These are phyloP conservation scores for Marchantia polymorpha DNA, from an alignment of 225 moss, liverwort and hornwort genomes.

Conservation along the genomic window DNA sequence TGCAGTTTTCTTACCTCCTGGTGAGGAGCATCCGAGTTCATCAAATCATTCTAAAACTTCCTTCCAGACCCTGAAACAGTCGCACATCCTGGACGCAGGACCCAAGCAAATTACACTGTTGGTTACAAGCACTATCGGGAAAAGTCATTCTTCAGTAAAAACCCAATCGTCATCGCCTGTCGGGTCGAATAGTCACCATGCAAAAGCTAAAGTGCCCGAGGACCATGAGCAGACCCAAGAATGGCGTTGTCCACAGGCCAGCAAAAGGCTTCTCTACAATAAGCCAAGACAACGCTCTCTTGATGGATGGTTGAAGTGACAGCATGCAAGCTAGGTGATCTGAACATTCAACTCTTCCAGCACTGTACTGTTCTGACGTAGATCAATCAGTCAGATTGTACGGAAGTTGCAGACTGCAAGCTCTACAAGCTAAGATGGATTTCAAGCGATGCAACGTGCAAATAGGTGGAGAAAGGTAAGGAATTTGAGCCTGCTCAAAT, in stretches of 20 bases:
- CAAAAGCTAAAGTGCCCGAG: not conserved
- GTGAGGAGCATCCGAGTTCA: not conserved
- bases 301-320: constrained; percentile 16
- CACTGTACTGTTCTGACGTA: not conserved
- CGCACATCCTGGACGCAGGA: not conserved
- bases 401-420: not conserved
- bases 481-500: too few species aligned
- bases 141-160: not conserved
- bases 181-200: not conserved
- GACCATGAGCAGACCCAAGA: not conserved
- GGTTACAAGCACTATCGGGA: not conserved
- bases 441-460: not conserved
- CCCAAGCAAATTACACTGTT: not conserved
- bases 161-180: constrained; percentile 1
- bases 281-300: constrained; percentile 16
- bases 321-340: not conserved
- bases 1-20: not conserved
- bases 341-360: not conserved
- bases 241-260: constrained; percentile 21
- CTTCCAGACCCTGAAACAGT: not conserved
- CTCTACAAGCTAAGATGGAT: not conserved
- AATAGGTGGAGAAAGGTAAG: not conserved
- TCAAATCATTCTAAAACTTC: not conserved
- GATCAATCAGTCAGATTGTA: not conserved
- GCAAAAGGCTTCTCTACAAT: constrained; percentile 11